phyloP scores from a whole-genome alignment of 202 grass and related monocot genomes.

The Schoenoplectus tabernaemontani region DNA sequence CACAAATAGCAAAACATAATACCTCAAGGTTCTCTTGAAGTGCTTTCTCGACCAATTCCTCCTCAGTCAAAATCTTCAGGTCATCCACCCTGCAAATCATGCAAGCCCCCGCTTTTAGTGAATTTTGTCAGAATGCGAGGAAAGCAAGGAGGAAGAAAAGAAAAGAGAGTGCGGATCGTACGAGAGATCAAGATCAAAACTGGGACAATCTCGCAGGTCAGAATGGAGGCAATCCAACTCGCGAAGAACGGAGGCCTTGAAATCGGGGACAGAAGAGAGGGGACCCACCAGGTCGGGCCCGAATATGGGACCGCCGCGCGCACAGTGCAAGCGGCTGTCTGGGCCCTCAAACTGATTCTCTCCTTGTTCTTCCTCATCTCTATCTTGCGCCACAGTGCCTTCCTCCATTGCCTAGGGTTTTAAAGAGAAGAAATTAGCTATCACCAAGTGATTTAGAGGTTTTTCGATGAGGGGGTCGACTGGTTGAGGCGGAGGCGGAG shows the following conservation, averaged over 20 bases:
- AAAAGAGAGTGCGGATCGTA: neutral
- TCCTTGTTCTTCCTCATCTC: conserved; percentile 26
- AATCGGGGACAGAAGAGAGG: conserved; percentile 44
- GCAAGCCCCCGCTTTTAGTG: neutral
- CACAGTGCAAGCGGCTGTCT: conserved; percentile 36
- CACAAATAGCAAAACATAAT: neutral
- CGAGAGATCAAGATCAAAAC: neutral
- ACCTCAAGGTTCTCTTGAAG: conserved; percentile 67
- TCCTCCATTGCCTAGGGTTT: conserved; percentile 9
- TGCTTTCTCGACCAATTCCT: conserved; percentile 69
- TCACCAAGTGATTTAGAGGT: neutral
- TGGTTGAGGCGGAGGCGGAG: neutral
- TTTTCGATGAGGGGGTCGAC: neutral
- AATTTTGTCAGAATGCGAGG: neutral
- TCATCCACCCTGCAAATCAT: conserved; percentile 54
- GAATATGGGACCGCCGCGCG: conserved; percentile 68
- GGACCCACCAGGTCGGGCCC: conserved; percentile 52
- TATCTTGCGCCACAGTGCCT: neutral
- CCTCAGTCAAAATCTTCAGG: conserved; percentile 62
- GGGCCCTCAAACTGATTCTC: conserved; percentile 28
- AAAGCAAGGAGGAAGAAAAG: neutral
- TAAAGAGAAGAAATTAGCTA: no score
- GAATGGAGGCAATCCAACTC: conserved; percentile 35
- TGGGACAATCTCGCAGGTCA: neutral
- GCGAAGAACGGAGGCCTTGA: conserved; percentile 44